Evolutionary conservation across 2,329 filamentous ascomycete genomes (phyloP), one percentile per base, ranked within the genome.

Genomic region (Apiospora phragmitis): DNA sequence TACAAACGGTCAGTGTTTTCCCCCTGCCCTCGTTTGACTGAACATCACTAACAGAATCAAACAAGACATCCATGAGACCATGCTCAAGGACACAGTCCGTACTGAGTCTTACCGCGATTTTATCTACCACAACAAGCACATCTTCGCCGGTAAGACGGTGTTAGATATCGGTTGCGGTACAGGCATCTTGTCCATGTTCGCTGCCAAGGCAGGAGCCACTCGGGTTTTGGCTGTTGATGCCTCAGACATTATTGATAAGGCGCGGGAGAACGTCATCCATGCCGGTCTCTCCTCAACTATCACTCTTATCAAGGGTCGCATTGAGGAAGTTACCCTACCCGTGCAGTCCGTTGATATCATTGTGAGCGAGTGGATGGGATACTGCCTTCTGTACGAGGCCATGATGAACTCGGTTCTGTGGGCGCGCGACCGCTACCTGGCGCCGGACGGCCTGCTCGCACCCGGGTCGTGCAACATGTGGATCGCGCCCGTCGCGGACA

Each of bases 321-420:
- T 98, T 72, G 95, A 98, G 80, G 94, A 98, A 75, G 93, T 97
- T 70, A 86, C 83, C 70, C 87, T 94, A 29, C 94, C 93, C 1
- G 91, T 95, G 9, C 86, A 90, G 69, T 86, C 95, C 77, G 95
- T 98, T 65, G 95, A 98, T 82, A 92, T 98, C 77, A 97, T 98
- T 79, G 92, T 98, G 72, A 97, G 93, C 71, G 95, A 98, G 81
- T 98, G 95, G 95, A 98, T 98, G 95, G 95, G 95, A 41, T 98
- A 98, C 80, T 93, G 92, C 74, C 87, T 98, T 24, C 87, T 98
- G 7, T 98, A 97, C 81, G 95, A 98, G 82, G 94, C 94, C 70
- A 98, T 98, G 95, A 90, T 98, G 38, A 94, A 96, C 74, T 97
- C 94, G 67, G 94, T 98, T 29, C 87, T 98, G 68, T 95, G 90